Percentiles rank a stretch among this genome's conserved stretches.
Conservation (phyloP, 1,284 basidiomycete species). For the Cryptococcus hybrid region DNA sequence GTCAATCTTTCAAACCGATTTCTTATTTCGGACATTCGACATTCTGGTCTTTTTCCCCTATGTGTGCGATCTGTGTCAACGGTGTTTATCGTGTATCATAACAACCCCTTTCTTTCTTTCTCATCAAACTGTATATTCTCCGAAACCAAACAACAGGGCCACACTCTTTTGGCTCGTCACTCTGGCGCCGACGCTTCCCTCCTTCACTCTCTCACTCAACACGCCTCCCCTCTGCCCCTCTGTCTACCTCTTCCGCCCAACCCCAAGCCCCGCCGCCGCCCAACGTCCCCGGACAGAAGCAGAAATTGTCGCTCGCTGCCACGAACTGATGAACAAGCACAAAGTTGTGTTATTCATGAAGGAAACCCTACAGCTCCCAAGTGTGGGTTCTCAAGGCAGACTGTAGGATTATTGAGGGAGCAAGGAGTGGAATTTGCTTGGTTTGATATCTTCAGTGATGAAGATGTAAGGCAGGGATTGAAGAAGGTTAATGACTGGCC, state of each 20-base stretch:
- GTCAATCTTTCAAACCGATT: neutral
- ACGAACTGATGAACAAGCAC: conserved; percentile 61
- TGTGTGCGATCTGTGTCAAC: neutral
- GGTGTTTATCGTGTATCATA: neutral
- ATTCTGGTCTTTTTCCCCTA: too few species aligned
- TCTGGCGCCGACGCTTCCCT: conserved; percentile 75
- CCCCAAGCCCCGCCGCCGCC: conserved; percentile 18
- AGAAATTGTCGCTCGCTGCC: conserved; percentile 53
- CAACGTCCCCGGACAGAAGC: conserved; percentile 44
- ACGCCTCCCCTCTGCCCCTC: conserved; percentile 50
- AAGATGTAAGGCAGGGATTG: conserved; percentile 62
- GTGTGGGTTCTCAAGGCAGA: conserved; percentile 77
- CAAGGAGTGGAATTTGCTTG: conserved; percentile 64
- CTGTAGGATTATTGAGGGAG: conserved; percentile 62
- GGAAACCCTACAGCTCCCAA: conserved; percentile 77
- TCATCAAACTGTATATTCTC: conserved; percentile 2
- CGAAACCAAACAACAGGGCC: conserved; percentile 61
- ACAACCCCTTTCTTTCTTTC: neutral
- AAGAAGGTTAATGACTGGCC: conserved; percentile 53
- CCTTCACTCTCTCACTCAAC: conserved; percentile 65
- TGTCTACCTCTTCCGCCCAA: conserved; percentile 17
- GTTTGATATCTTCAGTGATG: conserved; percentile 72
- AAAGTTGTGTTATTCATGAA: conserved; percentile 92
- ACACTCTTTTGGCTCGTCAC: conserved; percentile 78
- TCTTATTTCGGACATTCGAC: too few species aligned